These are phyloP conservation scores for Phialophora tarda DNA, from an alignment of 2,329 filamentous ascomycete genomes.

Conservation along the genomic window DNA sequence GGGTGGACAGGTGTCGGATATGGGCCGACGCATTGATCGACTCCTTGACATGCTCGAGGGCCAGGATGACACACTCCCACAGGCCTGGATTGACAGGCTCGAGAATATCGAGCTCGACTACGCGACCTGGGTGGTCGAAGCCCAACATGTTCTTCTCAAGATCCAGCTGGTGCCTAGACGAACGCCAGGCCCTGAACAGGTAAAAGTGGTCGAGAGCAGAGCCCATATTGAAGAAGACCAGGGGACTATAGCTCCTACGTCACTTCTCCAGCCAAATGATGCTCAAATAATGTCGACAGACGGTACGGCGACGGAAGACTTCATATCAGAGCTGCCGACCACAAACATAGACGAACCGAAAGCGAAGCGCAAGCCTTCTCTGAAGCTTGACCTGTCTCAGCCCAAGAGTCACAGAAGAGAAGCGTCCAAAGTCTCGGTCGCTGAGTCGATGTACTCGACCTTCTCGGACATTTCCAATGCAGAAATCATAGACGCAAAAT, in stretches of 20 bases:
- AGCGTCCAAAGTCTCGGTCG: conserved; percentile 39
- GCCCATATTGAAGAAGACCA: conserved; percentile 24
- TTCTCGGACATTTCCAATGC: conserved; percentile 40
- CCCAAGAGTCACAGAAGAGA: conserved; percentile 37
- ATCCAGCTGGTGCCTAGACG: conserved; percentile 56
- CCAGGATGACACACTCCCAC: conserved; percentile 79
- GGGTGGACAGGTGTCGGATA: conserved; percentile 69
- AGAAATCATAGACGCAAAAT: conserved; percentile 40
- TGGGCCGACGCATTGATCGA: conserved; percentile 76
- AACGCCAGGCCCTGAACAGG: conserved; percentile 24
- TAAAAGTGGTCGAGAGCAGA: conserved; percentile 29
- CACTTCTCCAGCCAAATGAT: conserved; percentile 31
- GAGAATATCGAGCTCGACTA: conserved; percentile 80
- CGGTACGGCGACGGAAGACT: not conserved
- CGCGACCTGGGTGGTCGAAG: conserved; percentile 78
- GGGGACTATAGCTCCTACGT: conserved; percentile 27
- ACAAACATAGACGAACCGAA: conserved; percentile 3
- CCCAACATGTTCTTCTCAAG: conserved; percentile 74
- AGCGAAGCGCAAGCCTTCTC: conserved; percentile 31
- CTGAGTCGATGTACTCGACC: conserved; percentile 37
- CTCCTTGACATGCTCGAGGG: conserved; percentile 90
- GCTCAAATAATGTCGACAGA: not conserved
- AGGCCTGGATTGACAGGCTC: conserved; percentile 84
- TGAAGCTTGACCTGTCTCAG: conserved; percentile 30
- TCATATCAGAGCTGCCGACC: conserved; percentile 3